A percentile compares a stretch with the other conserved stretches of the same genome.
phyloP scores from a whole-genome alignment of 208 protist genomes.

The Hexamita inflata region DNA sequence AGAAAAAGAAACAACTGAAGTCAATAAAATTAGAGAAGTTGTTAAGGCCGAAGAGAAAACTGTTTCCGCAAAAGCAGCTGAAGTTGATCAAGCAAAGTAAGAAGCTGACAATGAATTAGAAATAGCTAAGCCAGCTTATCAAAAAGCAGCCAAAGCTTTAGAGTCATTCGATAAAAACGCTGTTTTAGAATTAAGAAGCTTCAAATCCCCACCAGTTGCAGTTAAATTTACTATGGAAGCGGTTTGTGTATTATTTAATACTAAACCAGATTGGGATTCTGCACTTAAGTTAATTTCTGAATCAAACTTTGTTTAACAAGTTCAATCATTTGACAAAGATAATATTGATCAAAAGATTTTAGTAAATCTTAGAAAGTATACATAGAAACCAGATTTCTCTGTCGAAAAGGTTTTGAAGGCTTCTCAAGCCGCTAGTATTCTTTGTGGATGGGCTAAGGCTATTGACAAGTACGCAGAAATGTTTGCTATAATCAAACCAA shows the following conservation, averaged over 20 bases:
- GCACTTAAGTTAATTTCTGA: slow-evolving; percentile 32
- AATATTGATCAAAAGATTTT: slow-evolving; percentile 66
- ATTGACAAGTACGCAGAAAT: slow-evolving; percentile 78
- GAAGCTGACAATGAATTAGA: slow-evolving; percentile 71
- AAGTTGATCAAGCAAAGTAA: slow-evolving; percentile 61
- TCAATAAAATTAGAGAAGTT: slow-evolving; percentile 63
- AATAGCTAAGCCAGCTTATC: slow-evolving; percentile 71
- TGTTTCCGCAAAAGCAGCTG: slow-evolving; percentile 60
- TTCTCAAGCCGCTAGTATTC: slow-evolving; percentile 71
- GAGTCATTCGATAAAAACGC: slow-evolving; percentile 72
- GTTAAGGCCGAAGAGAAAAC: slow-evolving; percentile 67
- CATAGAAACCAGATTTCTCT: slow-evolving; percentile 72
- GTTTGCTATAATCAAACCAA: slow-evolving; percentile 67
- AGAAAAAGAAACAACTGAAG: slow-evolving; percentile 63
- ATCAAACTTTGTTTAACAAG: slow-evolving; percentile 70
- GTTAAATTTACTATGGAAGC: slow-evolving; percentile 79
- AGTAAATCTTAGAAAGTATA: slow-evolving; percentile 72
- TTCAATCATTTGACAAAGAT: slow-evolving; percentile 76
- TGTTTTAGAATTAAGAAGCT: slow-evolving; percentile 75
- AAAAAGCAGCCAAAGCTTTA: slow-evolving; percentile 68
- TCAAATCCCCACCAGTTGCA: slow-evolving; percentile 69
- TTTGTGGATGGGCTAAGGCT: slow-evolving; percentile 82
- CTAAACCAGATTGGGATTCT: slow-evolving; percentile 15
- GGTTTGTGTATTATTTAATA: slow-evolving; percentile 80
- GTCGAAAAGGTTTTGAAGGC: slow-evolving; percentile 69